Evolutionary conservation across 805 yeast genomes (phyloP), one percentile per base, ranked within the genome.

Genomic region (Candida tibetensis): DNA sequence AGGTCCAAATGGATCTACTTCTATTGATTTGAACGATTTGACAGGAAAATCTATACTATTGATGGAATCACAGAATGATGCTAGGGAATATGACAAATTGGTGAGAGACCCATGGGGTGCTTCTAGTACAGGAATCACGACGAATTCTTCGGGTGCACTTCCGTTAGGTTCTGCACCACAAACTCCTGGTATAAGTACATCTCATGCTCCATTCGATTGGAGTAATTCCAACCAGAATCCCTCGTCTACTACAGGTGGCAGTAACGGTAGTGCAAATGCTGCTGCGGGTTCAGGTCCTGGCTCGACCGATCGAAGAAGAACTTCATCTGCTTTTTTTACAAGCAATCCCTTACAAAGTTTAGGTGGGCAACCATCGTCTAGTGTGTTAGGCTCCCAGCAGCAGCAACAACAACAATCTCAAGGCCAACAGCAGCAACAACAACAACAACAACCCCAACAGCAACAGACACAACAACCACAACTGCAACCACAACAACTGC

Each of bases 261-360:
- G 30, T 15, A 31, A 28, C 27, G 32, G 26, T 14, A 34, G 31
- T 17, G 34, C 36, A 13, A 15, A 26, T 28, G 23, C 36, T 13
- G 32, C 28, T 13, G 32, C 42, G 4, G 17, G 33, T 13, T 32
- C 30, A 17, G 37, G 36, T 18, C 27, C 25, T 18, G 25, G 12
- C 13, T 19, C 35, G 4, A 36, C 43, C 30, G 66, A 72, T 44
- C 68, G 78, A 50, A 67, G 80, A 62, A 68, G 81, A 64, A 72
- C 76, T 32, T 66, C 75, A 8, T 72, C 79, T 23, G 73, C 74
- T 12, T 76, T 77, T 52, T 77, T 76, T 62, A 71, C 60, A 39
- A 59, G 54, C 25, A 44, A 37, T 32, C 45, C 57, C 27, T 26
- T 30, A 27, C 44, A 41, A 32, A 17, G 35, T 14, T 34, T 36